Conservation (phyloP, 352 stramenopile species). For the Pythium phragmiticola region DNA sequence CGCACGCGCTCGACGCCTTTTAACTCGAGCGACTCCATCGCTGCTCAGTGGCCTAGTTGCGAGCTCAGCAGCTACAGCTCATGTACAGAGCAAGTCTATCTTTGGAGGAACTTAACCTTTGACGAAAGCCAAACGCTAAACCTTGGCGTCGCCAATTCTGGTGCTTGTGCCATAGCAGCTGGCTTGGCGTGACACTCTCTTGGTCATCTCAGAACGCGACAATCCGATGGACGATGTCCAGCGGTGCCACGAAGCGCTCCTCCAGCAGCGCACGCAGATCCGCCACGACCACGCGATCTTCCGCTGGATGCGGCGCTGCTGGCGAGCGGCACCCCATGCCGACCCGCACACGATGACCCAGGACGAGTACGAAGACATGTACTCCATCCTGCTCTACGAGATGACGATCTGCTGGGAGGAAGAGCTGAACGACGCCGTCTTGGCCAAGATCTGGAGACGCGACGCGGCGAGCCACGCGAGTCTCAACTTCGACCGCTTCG, state of each 20-base stretch:
- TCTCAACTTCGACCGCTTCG: constrained; percentile 55
- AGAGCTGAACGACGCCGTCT: constrained; percentile 41
- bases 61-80: no score
- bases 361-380: constrained; percentile 46
- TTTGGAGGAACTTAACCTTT: neutral
- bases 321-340: constrained; percentile 28
- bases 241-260: constrained; percentile 38
- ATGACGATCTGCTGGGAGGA: constrained; percentile 68
- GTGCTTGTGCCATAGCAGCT: no score
- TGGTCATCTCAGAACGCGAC: no score
- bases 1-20: constrained; percentile 52
- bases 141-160: no score
- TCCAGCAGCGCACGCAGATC: constrained; percentile 49
- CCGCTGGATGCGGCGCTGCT: constrained; percentile 45
- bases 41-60: no score
- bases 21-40: constrained; percentile 13
- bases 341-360: constrained; percentile 25
- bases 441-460: constrained; percentile 50
- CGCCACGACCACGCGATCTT: constrained; percentile 38
- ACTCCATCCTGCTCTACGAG: constrained; percentile 53
- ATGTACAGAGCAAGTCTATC: neutral
- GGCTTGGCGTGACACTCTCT: no score
- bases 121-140: no score
- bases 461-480: constrained; percentile 34
- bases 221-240: constrained; percentile 15